These are phyloP conservation scores for Apiotrichum porosum DNA, from an alignment of 1,284 basidiomycete genomes.

Conservation along the genomic window DNA sequence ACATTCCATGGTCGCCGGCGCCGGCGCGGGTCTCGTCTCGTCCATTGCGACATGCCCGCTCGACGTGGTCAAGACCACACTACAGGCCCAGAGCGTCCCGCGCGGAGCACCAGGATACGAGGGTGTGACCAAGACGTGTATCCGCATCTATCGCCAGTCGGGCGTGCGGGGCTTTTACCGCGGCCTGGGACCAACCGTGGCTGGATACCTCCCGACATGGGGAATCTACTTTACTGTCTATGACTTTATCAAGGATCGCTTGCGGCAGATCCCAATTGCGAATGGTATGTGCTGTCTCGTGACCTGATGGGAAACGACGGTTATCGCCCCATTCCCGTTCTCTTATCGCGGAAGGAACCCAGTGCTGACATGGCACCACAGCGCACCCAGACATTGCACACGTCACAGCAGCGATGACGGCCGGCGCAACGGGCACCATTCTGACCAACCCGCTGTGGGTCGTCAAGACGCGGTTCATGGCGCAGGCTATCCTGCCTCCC, in stretches of 20 bases:
- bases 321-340: neutral
- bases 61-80: slow-evolving; percentile 93
- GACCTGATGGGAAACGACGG: no score
- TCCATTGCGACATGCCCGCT: slow-evolving; percentile 94
- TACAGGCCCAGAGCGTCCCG: slow-evolving; percentile 79
- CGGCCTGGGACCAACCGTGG: slow-evolving; percentile 88
- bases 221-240: slow-evolving; percentile 98
- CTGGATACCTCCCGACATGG: slow-evolving; percentile 94
- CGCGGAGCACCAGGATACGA: slow-evolving; percentile 65
- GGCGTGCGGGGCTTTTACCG: slow-evolving; percentile 85
- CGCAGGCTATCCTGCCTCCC: slow-evolving; percentile 57
- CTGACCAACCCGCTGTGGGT: slow-evolving; percentile 94
- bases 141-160: slow-evolving; percentile 64
- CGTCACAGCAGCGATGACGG: slow-evolving; percentile 85
- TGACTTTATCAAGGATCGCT: slow-evolving; percentile 78
- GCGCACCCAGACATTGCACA: slow-evolving; percentile 52
- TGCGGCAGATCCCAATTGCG: slow-evolving; percentile 53
- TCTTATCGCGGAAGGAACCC: neutral
- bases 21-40: slow-evolving; percentile 72
- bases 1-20: slow-evolving; percentile 53
- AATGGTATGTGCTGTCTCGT: slow-evolving; percentile 5
- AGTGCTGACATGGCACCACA: slow-evolving; percentile 7
- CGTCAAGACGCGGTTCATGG: slow-evolving; percentile 96
- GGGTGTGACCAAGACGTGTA: slow-evolving; percentile 71
- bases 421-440: slow-evolving; percentile 82